A percentile compares a stretch with the other conserved stretches of the same genome.
phyloP scores from a whole-genome alignment of 2,329 filamentous ascomycete species.

The Cadophora gregata region DNA sequence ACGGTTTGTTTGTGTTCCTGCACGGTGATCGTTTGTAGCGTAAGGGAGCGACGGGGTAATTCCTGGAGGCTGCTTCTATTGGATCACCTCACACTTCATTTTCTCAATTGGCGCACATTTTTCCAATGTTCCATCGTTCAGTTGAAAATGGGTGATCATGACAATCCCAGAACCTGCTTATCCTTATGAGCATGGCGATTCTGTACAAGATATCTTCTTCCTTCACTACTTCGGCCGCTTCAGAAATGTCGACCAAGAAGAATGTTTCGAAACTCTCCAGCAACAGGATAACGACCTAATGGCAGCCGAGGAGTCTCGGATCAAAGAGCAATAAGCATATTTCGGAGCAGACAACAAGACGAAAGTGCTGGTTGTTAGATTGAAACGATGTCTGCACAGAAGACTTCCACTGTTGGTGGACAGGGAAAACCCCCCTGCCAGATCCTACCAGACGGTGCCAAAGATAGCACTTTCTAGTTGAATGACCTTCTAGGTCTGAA shows the following conservation, averaged over 20 bases:
- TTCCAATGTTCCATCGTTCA: neutral
- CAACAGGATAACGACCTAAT: slow-evolving; percentile 18
- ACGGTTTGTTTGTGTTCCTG: slow-evolving; percentile 42
- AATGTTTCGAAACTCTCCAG: slow-evolving; percentile 16
- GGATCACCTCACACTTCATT: slow-evolving; percentile 8
- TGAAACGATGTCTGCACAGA: neutral
- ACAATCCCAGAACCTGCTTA: neutral
- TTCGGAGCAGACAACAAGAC: slow-evolving; percentile 16
- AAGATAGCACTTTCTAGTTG: slow-evolving; percentile 24
- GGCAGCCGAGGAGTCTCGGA: slow-evolving; percentile 17
- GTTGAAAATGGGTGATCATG: neutral
- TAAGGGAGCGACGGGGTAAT: slow-evolving; percentile 37
- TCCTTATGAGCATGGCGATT: slow-evolving; percentile 8
- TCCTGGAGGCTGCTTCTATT: slow-evolving; percentile 33
- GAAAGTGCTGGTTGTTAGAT: slow-evolving; percentile 3
- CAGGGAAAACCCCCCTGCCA: slow-evolving; percentile 8
- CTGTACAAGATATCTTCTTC: slow-evolving; percentile 14
- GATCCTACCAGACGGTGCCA: slow-evolving; percentile 5
- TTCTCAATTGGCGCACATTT: neutral
- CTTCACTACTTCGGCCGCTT: slow-evolving; percentile 30
- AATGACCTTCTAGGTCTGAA: slow-evolving; percentile 50
- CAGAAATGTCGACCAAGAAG: slow-evolving; percentile 5
- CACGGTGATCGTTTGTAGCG: slow-evolving; percentile 39
- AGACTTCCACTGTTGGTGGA: slow-evolving; percentile 21
- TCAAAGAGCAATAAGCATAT: slow-evolving; percentile 5